Conservation (phyloP, 2,329 filamentous ascomycete species). For the Penicillium fuscoglaucum region DNA sequence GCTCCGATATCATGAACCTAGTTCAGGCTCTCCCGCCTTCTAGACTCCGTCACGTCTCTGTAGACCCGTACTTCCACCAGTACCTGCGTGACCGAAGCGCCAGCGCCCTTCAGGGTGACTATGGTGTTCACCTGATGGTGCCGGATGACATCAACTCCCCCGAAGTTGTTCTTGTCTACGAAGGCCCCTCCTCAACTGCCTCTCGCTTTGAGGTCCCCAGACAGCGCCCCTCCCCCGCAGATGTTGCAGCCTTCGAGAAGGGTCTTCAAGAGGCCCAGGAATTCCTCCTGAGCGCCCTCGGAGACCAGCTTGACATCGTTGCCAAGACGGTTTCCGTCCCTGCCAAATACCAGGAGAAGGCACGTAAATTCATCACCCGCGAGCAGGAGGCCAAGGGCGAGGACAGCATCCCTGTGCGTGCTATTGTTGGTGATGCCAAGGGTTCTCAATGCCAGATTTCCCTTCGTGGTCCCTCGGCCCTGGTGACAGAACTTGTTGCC, state of each 20-base stretch:
- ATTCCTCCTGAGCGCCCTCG: slow-evolving; percentile 55
- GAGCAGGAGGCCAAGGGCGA: slow-evolving; percentile 54
- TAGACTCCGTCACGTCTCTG: slow-evolving; percentile 45
- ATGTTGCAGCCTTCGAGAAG: slow-evolving; percentile 58
- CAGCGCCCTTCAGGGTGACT: slow-evolving; percentile 42
- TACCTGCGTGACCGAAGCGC: slow-evolving; percentile 45
- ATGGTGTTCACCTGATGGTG: slow-evolving; percentile 51
- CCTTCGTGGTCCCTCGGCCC: slow-evolving; percentile 72
- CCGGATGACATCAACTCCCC: slow-evolving; percentile 47
- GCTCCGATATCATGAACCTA: slow-evolving; percentile 52
- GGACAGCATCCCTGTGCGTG: slow-evolving; percentile 58
- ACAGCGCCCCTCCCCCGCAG: slow-evolving; percentile 55
- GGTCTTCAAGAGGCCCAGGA: slow-evolving; percentile 60
- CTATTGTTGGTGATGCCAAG: slow-evolving; percentile 49
- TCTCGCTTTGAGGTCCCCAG: slow-evolving; percentile 57
- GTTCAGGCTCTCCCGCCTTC: slow-evolving; percentile 51
- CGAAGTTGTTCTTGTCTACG: slow-evolving; percentile 53
- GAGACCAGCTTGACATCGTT: slow-evolving; percentile 56
- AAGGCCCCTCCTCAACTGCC: slow-evolving; percentile 45
- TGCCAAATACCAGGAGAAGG: slow-evolving; percentile 64
- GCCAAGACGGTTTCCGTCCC: slow-evolving; percentile 56
- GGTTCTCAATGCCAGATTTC: slow-evolving; percentile 55
- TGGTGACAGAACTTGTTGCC: slow-evolving; percentile 68
- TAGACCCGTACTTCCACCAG: slow-evolving; percentile 53
- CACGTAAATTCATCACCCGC: slow-evolving; percentile 58